Base-by-base conservation (phyloP, 345 rosid genomes). In the Camelina neglecta region DNA sequence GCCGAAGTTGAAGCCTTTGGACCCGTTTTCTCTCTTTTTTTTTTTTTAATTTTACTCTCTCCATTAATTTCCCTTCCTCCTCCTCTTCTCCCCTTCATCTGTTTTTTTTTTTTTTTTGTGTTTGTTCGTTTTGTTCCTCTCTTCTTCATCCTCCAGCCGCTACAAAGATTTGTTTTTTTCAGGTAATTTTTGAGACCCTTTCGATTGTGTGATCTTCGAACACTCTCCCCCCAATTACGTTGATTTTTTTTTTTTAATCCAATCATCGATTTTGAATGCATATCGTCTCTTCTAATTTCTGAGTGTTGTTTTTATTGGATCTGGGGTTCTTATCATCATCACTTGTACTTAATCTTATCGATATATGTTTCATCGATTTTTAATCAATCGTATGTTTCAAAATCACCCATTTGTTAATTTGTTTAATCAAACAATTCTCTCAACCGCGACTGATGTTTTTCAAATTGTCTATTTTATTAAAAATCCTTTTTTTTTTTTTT, bases 1-100 rank as follows among this genome's bases (percentile, higher is more conserved):
- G 68, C 74, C 79, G 79, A 68, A 51, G 23, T 69, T 20, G 49
- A 75, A 75, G 79, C 33, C 81, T 65, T 51, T 78, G 77, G 72
- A 78, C 73, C 76, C 69, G 76, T 65, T 72, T 51, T 71, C 3
- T 26, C 29, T 56, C 15, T 68, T 1, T 7, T 7, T 35, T 68
- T 4, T 1, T 0, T 29, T 41, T n/a, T n/a, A n/a, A n/a, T n/a
- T n/a, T 29, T n/a, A 48, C 20, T 48, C 60, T 67, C 31, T 16
- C 31, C 73, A 18, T 47, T 75, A 44, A 11, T 63, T 67, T 72
- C 75, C 13, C 11, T 16, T 33, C 71, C 23, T 55, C 56, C 20
- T 11, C 33, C 2, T 18, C 21, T 15, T 42, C 68, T 45, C 7
- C 16, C 15, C 49, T n/a, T n/a, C n/a, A n/a, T n/a, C n/a, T n/a